phyloP scores from a whole-genome alignment of 2,329 filamentous ascomycete genomes.

The Nemania diffusa region DNA sequence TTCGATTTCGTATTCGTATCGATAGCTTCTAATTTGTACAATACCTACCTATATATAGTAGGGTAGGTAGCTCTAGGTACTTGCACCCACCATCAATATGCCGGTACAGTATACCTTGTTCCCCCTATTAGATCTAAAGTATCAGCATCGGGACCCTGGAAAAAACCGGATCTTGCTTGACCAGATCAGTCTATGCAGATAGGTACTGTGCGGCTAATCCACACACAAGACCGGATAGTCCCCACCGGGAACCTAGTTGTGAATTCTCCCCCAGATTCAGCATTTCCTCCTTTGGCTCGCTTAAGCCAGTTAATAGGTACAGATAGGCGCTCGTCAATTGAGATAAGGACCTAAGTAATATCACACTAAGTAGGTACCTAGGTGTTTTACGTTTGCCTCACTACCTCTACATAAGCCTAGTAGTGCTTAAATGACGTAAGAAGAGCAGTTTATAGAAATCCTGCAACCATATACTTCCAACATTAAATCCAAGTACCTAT shows the following conservation, averaged over 20 bases:
- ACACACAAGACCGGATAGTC: background rate
- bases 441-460: background rate
- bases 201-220: background rate
- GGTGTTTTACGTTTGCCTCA: no score
- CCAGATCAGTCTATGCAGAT: background rate
- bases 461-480: no score
- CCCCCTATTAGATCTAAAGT: constrained; percentile 20
- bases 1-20: constrained; percentile 31
- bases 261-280: constrained; percentile 13
- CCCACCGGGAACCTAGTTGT: constrained; percentile 2
- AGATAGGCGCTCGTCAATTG: no score
- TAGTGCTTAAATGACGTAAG: no score
- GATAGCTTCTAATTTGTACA: background rate
- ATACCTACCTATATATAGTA: background rate
- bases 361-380: no score
- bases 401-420: no score
- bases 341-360: no score
- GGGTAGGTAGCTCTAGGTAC: no score
- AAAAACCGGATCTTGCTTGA: constrained; percentile 3
- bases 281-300: constrained; percentile 3
- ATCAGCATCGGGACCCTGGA: background rate
- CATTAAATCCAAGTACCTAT: no score
- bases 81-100: background rate
- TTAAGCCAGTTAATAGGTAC: no score
- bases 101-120: no score